Conservation (phyloP, 495 filamentous ascomycete genomes). For the Neurospora sp. region DNA sequence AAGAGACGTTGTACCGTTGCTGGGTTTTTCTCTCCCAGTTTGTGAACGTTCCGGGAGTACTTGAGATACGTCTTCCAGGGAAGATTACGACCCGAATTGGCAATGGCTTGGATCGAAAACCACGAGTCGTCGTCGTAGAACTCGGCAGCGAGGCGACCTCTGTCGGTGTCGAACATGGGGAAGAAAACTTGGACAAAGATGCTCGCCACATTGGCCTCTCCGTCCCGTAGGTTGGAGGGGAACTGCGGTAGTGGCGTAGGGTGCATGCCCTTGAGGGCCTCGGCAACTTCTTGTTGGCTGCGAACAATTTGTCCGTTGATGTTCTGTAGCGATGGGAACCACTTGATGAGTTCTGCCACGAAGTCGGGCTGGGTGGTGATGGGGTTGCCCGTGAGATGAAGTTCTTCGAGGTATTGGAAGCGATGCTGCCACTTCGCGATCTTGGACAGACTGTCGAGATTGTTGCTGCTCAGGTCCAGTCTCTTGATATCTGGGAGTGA, state of each 20-base stretch:
- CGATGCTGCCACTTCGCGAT: conserved; percentile 70
- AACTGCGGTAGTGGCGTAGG: conserved; percentile 58
- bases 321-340: conserved; percentile 68
- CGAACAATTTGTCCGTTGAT: conserved; percentile 64
- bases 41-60: conserved; percentile 69
- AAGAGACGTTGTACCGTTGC: conserved; percentile 55
- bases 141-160: conserved; percentile 45
- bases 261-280: conserved; percentile 23
- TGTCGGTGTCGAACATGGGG: conserved; percentile 61
- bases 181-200: conserved; percentile 71
- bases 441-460: conserved; percentile 54
- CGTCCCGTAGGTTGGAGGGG: conserved; percentile 64
- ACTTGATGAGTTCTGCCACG: conserved; percentile 59
- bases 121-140: conserved; percentile 70
- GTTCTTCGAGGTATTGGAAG: conserved; percentile 65
- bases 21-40: conserved; percentile 44
- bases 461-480: conserved; percentile 74
- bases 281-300: conserved; percentile 54
- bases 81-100: conserved; percentile 33
- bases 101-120: conserved; percentile 71
- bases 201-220: conserved; percentile 55
- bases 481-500: conserved; percentile 76
- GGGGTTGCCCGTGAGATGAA: conserved; percentile 69
- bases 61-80: conserved; percentile 70
- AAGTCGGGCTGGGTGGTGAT: conserved; percentile 53